Conservation (phyloP, 1,284 basidiomycete species). For the Coniferiporia weirii region DNA sequence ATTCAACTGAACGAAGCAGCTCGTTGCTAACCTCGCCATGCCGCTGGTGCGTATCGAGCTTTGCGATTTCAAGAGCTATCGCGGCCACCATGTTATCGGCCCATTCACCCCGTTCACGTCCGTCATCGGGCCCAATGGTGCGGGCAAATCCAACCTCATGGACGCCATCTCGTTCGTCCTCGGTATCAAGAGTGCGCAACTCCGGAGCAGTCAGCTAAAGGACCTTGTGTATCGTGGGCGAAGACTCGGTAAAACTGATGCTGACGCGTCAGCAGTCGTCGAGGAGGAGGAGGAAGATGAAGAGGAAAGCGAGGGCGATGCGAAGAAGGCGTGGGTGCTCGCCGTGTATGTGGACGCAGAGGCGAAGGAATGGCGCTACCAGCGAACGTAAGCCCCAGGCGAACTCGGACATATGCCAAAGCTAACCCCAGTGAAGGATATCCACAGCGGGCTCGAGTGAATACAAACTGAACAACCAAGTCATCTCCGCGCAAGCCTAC, state of each 20-base stretch:
- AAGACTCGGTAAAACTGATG: constrained; percentile 56
- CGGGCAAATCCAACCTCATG: constrained; percentile 99
- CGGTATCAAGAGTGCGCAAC: constrained; percentile 89
- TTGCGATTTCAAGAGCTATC: constrained; percentile 79
- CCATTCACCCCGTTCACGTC: constrained; percentile 93
- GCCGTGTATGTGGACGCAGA: constrained; percentile 82
- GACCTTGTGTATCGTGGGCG: constrained; percentile 94
- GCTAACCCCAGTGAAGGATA: constrained; percentile 42
- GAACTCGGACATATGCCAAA: not conserved
- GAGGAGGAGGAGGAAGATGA: constrained; percentile 46
- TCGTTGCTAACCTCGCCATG: constrained; percentile 36
- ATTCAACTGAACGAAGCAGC: too few species aligned
- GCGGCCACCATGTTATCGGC: constrained; percentile 82
- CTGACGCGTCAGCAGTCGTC: constrained; percentile 43
- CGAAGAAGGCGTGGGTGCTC: constrained; percentile 90
- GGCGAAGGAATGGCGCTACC: constrained; percentile 84
- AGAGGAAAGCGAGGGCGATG: constrained; percentile 61
- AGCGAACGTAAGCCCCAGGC: constrained; percentile 67
- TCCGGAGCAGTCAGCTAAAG: constrained; percentile 89
- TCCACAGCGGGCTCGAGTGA: constrained; percentile 82
- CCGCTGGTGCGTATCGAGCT: constrained; percentile 78
- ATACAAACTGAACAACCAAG: constrained; percentile 77
- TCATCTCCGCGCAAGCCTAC: constrained; percentile 81
- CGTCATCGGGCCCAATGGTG: constrained; percentile 97
- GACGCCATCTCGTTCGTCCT: constrained; percentile 99